Percentiles rank a stretch among this genome's conserved stretches.
phyloP scores from a whole-genome alignment of 1,284 basidiomycete genomes.

The Ganoderma sinense region DNA sequence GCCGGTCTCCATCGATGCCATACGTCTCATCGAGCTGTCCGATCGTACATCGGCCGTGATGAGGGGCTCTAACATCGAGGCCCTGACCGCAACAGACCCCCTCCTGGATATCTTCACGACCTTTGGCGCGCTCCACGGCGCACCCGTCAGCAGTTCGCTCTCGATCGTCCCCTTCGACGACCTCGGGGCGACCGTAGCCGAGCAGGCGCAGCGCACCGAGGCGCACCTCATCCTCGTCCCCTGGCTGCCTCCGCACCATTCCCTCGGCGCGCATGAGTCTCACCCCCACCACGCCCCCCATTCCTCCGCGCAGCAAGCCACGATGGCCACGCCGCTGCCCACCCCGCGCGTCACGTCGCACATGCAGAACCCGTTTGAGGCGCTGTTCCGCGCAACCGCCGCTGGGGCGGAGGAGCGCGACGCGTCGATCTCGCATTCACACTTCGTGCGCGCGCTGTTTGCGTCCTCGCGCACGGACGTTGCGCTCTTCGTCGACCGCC shows the following conservation, averaged over 20 bases:
- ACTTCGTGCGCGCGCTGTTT: constrained; percentile 70
- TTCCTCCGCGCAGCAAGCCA: not conserved
- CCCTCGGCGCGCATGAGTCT: constrained; percentile 28
- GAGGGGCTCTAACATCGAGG: constrained; percentile 65
- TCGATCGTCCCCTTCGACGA: constrained; percentile 65
- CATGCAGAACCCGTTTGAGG: constrained; percentile 63
- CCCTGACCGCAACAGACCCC: constrained; percentile 64
- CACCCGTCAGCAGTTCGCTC: constrained; percentile 59
- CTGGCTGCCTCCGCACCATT: constrained; percentile 57
- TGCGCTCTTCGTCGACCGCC: constrained; percentile 76
- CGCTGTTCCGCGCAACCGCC: constrained; percentile 58
- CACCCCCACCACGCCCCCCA: constrained; percentile 4
- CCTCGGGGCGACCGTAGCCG: constrained; percentile 59
- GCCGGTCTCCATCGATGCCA: constrained; percentile 46
- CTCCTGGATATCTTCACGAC: constrained; percentile 68
- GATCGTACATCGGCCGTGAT: constrained; percentile 76
- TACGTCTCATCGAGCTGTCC: constrained; percentile 73
- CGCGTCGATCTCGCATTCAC: constrained; percentile 51
- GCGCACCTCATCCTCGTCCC: constrained; percentile 71
- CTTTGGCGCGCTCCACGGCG: constrained; percentile 64
- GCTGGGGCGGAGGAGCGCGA: constrained; percentile 37
- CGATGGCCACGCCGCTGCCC: constrained; percentile 1
- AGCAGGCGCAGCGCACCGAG: constrained; percentile 53
- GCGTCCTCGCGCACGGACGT: constrained; percentile 57
- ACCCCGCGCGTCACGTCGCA: constrained; percentile 26